These are phyloP conservation scores for Hanseniaspora meyeri DNA, from an alignment of 805 yeast species.

Conservation along the genomic window DNA sequence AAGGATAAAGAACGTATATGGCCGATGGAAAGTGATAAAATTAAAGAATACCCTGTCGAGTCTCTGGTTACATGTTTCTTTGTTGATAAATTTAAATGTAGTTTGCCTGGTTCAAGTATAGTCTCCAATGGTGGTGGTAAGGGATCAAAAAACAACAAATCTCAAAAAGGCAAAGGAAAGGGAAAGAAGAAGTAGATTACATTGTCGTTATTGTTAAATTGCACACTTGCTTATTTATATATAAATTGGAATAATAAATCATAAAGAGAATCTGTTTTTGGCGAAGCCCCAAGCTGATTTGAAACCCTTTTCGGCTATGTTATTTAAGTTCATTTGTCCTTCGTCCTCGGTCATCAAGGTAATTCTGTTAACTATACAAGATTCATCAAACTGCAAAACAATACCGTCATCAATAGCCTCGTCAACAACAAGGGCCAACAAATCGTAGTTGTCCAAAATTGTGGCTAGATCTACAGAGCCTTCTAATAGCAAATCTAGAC, in stretches of 20 bases:
- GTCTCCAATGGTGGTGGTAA: slow-evolving; percentile 18
- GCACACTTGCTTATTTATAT: neutral
- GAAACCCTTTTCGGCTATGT: slow-evolving; percentile 57
- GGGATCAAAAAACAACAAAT: slow-evolving; percentile 19
- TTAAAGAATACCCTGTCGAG: slow-evolving; percentile 45
- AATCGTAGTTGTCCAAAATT: slow-evolving; percentile 70
- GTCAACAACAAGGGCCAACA: slow-evolving; percentile 75
- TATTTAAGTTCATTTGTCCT: slow-evolving; percentile 45
- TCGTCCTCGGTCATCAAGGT: slow-evolving; percentile 76
- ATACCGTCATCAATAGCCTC: slow-evolving; percentile 91
- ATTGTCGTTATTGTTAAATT: too few relatives aligned
- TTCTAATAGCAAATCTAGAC: slow-evolving; percentile 61
- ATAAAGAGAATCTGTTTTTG: slow-evolving; percentile 51
- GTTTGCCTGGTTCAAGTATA: slow-evolving; percentile 32
- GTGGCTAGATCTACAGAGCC: slow-evolving; percentile 61
- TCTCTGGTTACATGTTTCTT: slow-evolving; percentile 59
- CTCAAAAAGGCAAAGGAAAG: slow-evolving; percentile 22
- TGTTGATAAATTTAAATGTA: slow-evolving; percentile 57
- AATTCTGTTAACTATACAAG: slow-evolving; percentile 77
- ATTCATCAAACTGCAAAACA: slow-evolving; percentile 78
- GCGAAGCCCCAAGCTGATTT: slow-evolving; percentile 83
- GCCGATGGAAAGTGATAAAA: slow-evolving; percentile 51
- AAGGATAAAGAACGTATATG: slow-evolving; percentile 46
- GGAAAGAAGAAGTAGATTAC: neutral
- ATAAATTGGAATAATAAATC: slow-evolving; percentile 21